Percentiles rank a stretch among this genome's conserved stretches.
Conservation (phyloP, 1,284 basidiomycete genomes). For the Pascua sp. region DNA sequence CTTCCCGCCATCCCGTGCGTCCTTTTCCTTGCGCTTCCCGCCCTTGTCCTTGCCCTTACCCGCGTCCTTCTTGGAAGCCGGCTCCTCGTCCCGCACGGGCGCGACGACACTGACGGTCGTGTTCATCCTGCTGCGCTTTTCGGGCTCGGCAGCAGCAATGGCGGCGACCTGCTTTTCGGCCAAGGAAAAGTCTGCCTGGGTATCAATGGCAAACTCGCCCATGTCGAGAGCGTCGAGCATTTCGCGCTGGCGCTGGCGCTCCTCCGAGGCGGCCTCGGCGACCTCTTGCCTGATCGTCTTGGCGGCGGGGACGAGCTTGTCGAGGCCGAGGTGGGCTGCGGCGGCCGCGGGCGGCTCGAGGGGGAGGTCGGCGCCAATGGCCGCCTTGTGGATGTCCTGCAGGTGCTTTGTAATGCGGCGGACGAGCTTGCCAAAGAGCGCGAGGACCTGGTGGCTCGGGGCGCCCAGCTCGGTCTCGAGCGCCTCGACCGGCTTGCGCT, state of each 20-base stretch:
- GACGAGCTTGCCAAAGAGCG: constrained; percentile 86
- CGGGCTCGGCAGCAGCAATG: constrained; percentile 47
- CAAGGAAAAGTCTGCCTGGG: constrained; percentile 65
- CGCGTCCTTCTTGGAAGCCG: constrained; percentile 56
- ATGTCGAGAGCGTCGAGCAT: constrained; percentile 82
- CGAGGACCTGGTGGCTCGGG: constrained; percentile 66
- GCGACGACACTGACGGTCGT: constrained; percentile 74
- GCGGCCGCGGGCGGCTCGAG: constrained; percentile 18
- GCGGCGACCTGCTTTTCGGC: constrained; percentile 68
- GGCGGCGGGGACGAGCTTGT: constrained; percentile 22
- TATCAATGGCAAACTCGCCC: constrained; percentile 77
- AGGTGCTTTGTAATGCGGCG: constrained; percentile 78
- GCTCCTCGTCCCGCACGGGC: constrained; percentile 51
- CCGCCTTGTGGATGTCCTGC: constrained; percentile 74
- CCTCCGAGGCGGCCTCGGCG: constrained; percentile 53
- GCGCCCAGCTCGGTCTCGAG: constrained; percentile 83
- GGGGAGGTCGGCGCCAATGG: constrained; percentile 62
- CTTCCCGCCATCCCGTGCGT: constrained; percentile 5
- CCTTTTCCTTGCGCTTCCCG: constrained; percentile 46
- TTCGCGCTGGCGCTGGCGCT: constrained; percentile 61
- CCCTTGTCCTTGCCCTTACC: constrained; percentile 54
- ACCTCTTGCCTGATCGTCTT: constrained; percentile 57
- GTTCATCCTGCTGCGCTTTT: constrained; percentile 53
- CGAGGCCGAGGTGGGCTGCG: neutral
- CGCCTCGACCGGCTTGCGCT: constrained; percentile 86